These are phyloP conservation scores for Linaria vulgaris DNA, from an alignment of 257 asterid genomes.

Conservation along the genomic window DNA sequence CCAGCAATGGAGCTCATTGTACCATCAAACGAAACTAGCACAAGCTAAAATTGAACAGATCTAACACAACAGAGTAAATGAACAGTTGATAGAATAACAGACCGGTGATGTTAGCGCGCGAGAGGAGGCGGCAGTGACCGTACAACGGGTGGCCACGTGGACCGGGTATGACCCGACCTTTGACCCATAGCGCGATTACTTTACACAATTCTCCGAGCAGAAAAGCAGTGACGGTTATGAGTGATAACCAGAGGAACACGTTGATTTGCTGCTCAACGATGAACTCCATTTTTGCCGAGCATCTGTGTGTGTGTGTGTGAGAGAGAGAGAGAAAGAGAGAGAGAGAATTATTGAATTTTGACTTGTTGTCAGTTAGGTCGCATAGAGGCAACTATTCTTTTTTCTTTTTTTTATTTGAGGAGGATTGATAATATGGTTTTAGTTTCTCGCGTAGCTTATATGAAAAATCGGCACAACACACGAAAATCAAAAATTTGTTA, in stretches of 20 bases:
- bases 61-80: not conserved
- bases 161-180: conserved; percentile 40
- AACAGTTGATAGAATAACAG: conserved; percentile 3
- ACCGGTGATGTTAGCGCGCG: conserved; percentile 41
- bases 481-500: too few species aligned
- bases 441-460: too few species aligned
- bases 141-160: conserved; percentile 41
- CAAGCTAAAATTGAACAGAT: not conserved
- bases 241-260: conserved; percentile 39
- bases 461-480: too few species aligned
- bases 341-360: not conserved
- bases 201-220: conserved; percentile 33
- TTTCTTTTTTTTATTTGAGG: not conserved
- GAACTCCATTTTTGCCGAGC: conserved; percentile 25
- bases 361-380: not conserved
- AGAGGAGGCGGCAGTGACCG: conserved; percentile 44
- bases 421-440: not conserved
- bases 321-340: too few species aligned
- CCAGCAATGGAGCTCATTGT: too few species aligned
- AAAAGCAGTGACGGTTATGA: conserved; percentile 30
- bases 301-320: not conserved
- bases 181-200: conserved; percentile 35
- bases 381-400: not conserved
- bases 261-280: conserved; percentile 36
- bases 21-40: not conserved